These are phyloP conservation scores for Annona cherimola DNA, from an alignment of 164 flowering plant genomes.

Conservation along the genomic window DNA sequence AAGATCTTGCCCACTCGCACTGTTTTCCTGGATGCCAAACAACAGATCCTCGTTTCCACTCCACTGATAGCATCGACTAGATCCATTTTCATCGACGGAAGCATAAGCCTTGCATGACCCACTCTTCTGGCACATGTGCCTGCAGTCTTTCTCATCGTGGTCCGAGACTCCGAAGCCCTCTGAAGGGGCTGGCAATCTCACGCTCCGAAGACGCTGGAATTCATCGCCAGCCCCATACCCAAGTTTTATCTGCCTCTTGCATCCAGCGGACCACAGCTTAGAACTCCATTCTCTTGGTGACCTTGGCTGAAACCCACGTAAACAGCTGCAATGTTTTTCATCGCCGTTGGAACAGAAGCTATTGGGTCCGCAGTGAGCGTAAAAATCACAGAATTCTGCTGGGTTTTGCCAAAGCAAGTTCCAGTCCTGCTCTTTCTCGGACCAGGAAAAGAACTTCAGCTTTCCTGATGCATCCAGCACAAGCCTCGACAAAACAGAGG, in stretches of 20 bases:
- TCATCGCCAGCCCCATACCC: slow-evolving; percentile 1
- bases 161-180: background rate
- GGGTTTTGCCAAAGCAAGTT: background rate
- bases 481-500: background rate
- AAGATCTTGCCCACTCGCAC: background rate
- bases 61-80: slow-evolving; percentile 4
- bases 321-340: slow-evolving; percentile 24
- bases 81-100: background rate
- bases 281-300: slow-evolving; percentile 10
- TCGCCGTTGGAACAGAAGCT: background rate
- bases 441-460: background rate
- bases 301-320: slow-evolving; percentile 34
- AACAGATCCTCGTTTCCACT: background rate
- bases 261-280: slow-evolving; percentile 13
- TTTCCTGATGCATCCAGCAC: slow-evolving; percentile 1
- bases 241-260: slow-evolving; percentile 1
- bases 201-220: background rate
- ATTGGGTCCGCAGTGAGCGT: background rate
- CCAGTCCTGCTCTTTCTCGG: background rate
- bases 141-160: background rate
- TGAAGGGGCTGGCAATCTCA: slow-evolving; percentile 31
- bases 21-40: background rate
- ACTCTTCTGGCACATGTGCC: background rate
- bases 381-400: background rate
- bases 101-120: slow-evolving; percentile 11